Evolutionary conservation across 192 early-diverging fungal species (phyloP).

Genomic region (Jimgerdemannia flammicorona): DNA sequence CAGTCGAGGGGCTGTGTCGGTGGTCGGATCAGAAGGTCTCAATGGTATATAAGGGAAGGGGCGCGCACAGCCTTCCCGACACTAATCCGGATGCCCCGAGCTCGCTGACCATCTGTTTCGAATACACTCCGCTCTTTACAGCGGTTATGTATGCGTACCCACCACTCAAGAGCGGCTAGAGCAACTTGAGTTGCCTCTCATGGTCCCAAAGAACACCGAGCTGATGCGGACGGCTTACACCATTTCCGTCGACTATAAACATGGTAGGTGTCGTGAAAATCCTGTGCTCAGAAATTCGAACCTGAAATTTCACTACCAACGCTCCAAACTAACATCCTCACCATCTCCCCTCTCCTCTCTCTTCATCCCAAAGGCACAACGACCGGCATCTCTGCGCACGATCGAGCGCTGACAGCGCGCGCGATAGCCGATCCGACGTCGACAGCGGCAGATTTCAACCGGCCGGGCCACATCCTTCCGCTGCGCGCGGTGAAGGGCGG

Average conservation of each 20-base stretch:
- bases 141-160: slow-evolving; percentile 91
- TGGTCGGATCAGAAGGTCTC: neutral
- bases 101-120: neutral
- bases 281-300: neutral
- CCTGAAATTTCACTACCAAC: neutral
- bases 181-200: slow-evolving; percentile 83
- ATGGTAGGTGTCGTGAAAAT: slow-evolving; percentile 27
- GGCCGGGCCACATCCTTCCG: slow-evolving; percentile 95
- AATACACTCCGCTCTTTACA: slow-evolving; percentile 15
- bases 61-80: no score
- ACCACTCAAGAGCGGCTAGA: slow-evolving; percentile 75
- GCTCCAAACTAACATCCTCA: neutral
- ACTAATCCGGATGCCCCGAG: no score
- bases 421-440: slow-evolving; percentile 71
- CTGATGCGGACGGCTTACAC: slow-evolving; percentile 93
- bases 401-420: slow-evolving; percentile 76
- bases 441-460: slow-evolving; percentile 68
- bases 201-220: slow-evolving; percentile 93
- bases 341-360: neutral
- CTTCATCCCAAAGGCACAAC: slow-evolving; percentile 55
- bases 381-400: slow-evolving; percentile 94
- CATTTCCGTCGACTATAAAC: slow-evolving; percentile 81
- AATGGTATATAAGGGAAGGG: neutral
- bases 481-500: slow-evolving; percentile 81
- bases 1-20: neutral